A percentile compares a stretch with the other conserved stretches of the same genome.
These are phyloP conservation scores for Trichoderma arundinaceum DNA, from an alignment of 2,329 filamentous ascomycete genomes.

Conservation along the genomic window DNA sequence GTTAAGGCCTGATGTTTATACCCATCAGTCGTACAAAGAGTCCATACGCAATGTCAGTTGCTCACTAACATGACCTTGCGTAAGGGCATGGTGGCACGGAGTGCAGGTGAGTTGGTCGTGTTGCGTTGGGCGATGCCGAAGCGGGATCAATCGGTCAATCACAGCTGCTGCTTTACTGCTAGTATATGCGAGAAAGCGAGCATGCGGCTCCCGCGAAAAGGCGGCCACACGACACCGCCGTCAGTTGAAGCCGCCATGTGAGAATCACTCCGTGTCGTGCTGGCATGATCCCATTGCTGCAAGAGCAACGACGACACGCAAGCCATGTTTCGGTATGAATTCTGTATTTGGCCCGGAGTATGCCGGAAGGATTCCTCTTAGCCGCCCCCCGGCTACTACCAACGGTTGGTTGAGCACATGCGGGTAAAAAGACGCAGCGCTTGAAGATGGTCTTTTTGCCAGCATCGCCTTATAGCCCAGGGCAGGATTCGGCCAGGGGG, in stretches of 20 bases:
- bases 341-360: background rate
- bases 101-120: background rate
- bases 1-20: background rate
- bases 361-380: background rate
- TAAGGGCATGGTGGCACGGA: background rate
- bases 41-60: background rate
- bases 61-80: background rate
- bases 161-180: background rate
- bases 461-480: background rate
- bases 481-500: slow-evolving; percentile 6
- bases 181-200: background rate
- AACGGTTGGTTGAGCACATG: background rate
- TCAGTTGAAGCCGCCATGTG: background rate
- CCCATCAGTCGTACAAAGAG: background rate
- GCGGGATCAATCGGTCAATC: background rate
- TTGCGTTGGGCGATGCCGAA: slow-evolving; percentile 13
- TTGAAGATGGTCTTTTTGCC: background rate
- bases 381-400: background rate
- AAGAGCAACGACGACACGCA: slow-evolving; percentile 1
- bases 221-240: background rate
- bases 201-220: background rate
- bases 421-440: slow-evolving; percentile 6
- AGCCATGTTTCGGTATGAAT: background rate
- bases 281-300: background rate
- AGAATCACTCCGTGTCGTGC: background rate